Base-by-base conservation (phyloP, 75 land plant species). In the Adiantum capillusveneris region DNA sequence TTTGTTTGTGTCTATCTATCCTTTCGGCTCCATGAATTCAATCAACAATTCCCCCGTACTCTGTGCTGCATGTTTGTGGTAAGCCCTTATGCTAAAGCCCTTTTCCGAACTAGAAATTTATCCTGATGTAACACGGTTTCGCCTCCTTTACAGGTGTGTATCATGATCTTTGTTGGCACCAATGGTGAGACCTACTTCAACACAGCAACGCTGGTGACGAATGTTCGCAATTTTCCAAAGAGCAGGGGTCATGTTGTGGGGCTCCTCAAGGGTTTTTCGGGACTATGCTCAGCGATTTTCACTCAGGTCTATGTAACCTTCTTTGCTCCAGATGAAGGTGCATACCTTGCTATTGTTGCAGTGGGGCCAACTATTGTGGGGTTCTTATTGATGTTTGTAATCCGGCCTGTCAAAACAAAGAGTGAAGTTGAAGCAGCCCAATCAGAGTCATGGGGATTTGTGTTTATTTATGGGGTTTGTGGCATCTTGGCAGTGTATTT, bases 101-200 rank as follows among this genome's bases (percentile, higher is more conserved):
- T n/a, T n/a, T n/a, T n/a, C n/a, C n/a, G n/a, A n/a, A n/a, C n/a
- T n/a, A n/a, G n/a, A n/a, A n/a, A n/a, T n/a, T n/a, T n/a, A n/a
- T n/a, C n/a, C n/a, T n/a, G n/a, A n/a, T n/a, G n/a, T 34, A 9
- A 34, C 9, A 34, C 37, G 37, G 3, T 9, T 5, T 34, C 37
- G 37, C 3, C 9, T 9, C 37, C 37, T 34, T 34, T 34, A 66
- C 74, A 90, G 99, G 76, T 95, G 63, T 95, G 99, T 56, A 27
- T 76, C 25, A 78, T 90, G 20, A 74, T 95, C 16, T 84, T 77
- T 31, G 42, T 95, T 42, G 99, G 92, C 30, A 90, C 91, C 18
- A 90, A 95, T 66, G 88, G 92, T 21, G 97, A 90, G 57, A 86
- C 97, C 11, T 95, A 86, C 68, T 90, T 95, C 84, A 95, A 95